Base-by-base conservation (phyloP, 139 green algal species). In the Trebouxia sp. region DNA sequence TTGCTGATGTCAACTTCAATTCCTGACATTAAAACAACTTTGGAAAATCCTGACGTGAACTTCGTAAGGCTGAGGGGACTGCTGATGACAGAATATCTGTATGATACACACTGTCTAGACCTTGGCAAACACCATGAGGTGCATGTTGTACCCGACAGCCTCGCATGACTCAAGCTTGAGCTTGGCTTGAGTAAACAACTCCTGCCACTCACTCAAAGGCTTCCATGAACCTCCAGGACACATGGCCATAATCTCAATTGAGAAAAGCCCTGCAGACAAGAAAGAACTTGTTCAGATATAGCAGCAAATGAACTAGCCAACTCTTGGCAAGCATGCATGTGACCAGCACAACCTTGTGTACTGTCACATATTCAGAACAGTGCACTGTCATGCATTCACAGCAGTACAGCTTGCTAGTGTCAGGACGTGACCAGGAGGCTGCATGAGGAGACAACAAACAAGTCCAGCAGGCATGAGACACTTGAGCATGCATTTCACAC, bases 91-190 rank as follows among this genome's bases (percentile, higher is more conserved):
- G 72, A 80, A 14, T 5, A 38, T 7, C n/a, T 76, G 47, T 26
- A 37, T 45, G 24, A 66, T 3, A 65, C 74, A 43, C 56, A 83
- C 1, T 30, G 51, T 35, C 58, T 26, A 14, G 58, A 6, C 62
- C 37, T 72, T 72, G 62, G 43, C 62, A 45, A 72, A 80, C 39
- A 51, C 22, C 53, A 80, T 77, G 55, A 83, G 45, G 35, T 77
- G 41, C 76, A 84, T 88, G 58, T 55, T 82, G 30, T 24, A 43
- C 12, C 83, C 80, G 11, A 85, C 86, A 56, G 82, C 82, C 2
- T 87, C 87, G 43, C 83, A 75, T 80, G 89, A 87, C 35, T 90
- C 83, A 17, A 92, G 77, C 30, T 80, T 84, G 32, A 88, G 84
- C 20, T 76, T 65, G 26, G 86, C 77, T 1, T 80, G 47, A 20